Base-by-base conservation (phyloP, 257 asterid genomes). In the Nicotiana attenuata region DNA sequence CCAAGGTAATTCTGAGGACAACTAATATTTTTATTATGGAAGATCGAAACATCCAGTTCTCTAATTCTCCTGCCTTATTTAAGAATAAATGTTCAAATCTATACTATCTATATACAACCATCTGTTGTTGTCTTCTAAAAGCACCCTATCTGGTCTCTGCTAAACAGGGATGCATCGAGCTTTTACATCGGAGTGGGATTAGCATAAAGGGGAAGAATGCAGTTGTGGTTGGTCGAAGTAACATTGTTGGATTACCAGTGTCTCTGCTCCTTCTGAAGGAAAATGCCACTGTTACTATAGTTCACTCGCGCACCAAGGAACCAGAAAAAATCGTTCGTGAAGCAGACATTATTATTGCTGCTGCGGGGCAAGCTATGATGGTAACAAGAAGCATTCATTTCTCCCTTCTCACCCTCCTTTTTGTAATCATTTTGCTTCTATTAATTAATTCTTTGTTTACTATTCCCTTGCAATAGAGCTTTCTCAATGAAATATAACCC, bases 181-280 rank as follows among this genome's bases (percentile, higher is more conserved):
- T 95, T 87, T 90, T 95, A 78, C 31, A 86, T 5, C 91, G 97
- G 64, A 93, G 93, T 86, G 97, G 94, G 41, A 57, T 95, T 82
- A 86, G 83, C 79, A 86, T 95, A 50, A 93, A 91, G 91, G 98
- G 98, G 75, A 90, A 96, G 88, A 92, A 90, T 57, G 97, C 98
- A 1, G 98, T 91, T 78, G 98, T 96, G 86, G 99, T 96, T 73
- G 99, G 99, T 65, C 92, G 98, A 85, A 96, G 98, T 83, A 96
- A 96, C 87, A 92, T 96, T 80, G 97, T 96, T 61, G 97, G 97
- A 68, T 87, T 96, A 80, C 99, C 97, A 15, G 99, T 94, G 63
- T 89, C 99, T 26, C 85, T 96, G 33, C 93, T 96, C 53, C 99
- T 93, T 56, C 91, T 96, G 35, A 96, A 96, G 88, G 99, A 86